These are phyloP conservation scores for Comarum palustre DNA, from an alignment of 306 rosid species.

Conservation along the genomic window DNA sequence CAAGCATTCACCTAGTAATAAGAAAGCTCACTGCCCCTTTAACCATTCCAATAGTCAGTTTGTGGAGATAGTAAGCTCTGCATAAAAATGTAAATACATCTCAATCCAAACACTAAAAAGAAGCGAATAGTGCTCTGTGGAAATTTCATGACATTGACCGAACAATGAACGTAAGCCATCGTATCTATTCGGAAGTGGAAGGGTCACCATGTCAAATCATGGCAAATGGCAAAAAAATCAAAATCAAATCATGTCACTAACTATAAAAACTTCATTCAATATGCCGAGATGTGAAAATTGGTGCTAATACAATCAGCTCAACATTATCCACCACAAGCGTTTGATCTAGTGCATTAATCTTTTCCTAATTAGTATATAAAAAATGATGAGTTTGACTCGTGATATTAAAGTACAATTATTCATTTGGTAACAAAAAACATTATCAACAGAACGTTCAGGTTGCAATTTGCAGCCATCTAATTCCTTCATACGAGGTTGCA, in stretches of 20 bases:
- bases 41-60: neutral
- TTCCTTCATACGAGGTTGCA: neutral
- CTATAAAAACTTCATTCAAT: neutral
- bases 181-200: constrained; percentile 20
- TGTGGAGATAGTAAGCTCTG: neutral
- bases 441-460: too few relatives aligned
- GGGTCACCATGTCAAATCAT: constrained; percentile 1
- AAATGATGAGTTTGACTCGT: too few relatives aligned
- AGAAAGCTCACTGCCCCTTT: neutral
- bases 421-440: too few relatives aligned
- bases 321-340: neutral
- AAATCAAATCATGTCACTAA: neutral
- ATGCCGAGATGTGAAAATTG: neutral
- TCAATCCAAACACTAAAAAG: neutral
- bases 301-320: constrained; percentile 6
- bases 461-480: neutral
- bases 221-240: neutral
- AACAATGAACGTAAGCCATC: constrained; percentile 18
- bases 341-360: too few relatives aligned
- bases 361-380: too few relatives aligned
- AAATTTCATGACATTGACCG: neutral
- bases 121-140: neutral
- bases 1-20: neutral
- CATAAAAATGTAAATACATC: neutral
- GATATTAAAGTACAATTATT: too few relatives aligned